Evolutionary conservation across 768 basidiomycete species (phyloP).

Genomic region (Rickenella mellea): DNA sequence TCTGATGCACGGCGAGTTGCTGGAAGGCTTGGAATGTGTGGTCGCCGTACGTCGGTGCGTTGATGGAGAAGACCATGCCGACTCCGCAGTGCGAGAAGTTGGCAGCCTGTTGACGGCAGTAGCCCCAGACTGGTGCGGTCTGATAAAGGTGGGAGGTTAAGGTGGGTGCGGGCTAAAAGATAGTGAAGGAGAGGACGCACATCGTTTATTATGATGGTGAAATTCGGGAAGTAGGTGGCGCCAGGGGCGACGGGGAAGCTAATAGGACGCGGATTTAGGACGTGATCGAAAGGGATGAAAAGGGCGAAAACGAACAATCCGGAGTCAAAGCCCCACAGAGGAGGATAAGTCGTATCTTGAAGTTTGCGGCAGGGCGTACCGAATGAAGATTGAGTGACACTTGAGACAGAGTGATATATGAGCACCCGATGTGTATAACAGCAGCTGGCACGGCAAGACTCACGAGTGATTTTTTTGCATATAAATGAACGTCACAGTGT

Average conservation of each 20-base stretch:
- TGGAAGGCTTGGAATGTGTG: not conserved
- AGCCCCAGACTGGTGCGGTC: constrained; percentile 15
- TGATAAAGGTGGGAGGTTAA: not conserved
- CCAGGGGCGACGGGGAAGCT: constrained; percentile 16
- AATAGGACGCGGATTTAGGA: too few species aligned
- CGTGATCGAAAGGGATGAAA: too few species aligned
- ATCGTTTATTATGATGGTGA: constrained; percentile 15
- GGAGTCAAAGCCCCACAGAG: constrained; percentile 29
- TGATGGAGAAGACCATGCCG: constrained; percentile 23
- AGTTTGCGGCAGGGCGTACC: constrained; percentile 26
- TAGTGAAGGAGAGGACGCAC: constrained; percentile 3
- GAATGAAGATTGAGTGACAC: constrained; percentile 27
- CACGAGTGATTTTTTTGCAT: constrained; percentile 29
- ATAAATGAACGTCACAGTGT: constrained; percentile 32
- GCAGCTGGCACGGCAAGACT: too few species aligned
- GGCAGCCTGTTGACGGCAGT: constrained; percentile 14
- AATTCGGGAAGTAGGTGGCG: constrained; percentile 7
- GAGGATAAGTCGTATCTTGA: constrained; percentile 31
- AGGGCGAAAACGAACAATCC: constrained; percentile 18
- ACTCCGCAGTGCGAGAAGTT: constrained; percentile 8
- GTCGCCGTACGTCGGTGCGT: constrained; percentile 7
- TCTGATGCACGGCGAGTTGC: not conserved
- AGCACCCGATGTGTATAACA: too few species aligned
- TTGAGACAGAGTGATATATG: too few species aligned
- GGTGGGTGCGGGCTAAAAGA: too few species aligned